phyloP scores from a whole-genome alignment of 2,329 filamentous ascomycete genomes.

The Verticillium klebahnii region DNA sequence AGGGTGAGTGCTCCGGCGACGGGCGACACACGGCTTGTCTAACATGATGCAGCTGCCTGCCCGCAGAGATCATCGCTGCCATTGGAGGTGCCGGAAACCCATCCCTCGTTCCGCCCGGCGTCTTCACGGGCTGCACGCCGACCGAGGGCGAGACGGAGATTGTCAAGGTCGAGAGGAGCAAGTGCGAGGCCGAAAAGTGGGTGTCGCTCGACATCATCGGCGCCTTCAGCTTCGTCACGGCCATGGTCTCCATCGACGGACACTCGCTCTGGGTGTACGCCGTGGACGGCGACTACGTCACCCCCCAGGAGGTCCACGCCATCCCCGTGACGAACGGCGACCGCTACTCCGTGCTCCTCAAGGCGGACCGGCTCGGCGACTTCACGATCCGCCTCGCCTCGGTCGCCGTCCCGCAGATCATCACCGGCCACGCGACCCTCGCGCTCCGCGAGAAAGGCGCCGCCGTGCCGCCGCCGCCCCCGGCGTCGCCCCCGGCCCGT shows the following conservation, averaged over 20 bases:
- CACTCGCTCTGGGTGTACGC: slow-evolving; percentile 50
- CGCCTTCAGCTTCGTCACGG: slow-evolving; percentile 40
- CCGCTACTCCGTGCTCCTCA: slow-evolving; percentile 46
- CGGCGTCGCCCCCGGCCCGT: slow-evolving; percentile 23
- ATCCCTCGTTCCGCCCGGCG: slow-evolving; percentile 32
- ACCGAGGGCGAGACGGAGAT: slow-evolving; percentile 38
- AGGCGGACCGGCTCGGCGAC: slow-evolving; percentile 39
- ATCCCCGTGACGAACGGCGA: slow-evolving; percentile 42
- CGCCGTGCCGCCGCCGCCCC: background rate
- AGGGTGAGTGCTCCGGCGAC: slow-evolving; percentile 20
- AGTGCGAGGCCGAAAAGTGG: slow-evolving; percentile 38
- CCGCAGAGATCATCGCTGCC: slow-evolving; percentile 33
- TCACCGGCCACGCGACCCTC: slow-evolving; percentile 47
- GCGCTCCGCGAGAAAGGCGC: slow-evolving; percentile 23
- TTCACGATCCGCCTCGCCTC: slow-evolving; percentile 53
- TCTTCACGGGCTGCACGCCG: slow-evolving; percentile 42
- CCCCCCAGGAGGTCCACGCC: slow-evolving; percentile 33
- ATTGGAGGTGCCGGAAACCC: slow-evolving; percentile 20
- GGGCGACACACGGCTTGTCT: background rate
- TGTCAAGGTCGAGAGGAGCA: slow-evolving; percentile 24
- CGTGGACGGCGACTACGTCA: slow-evolving; percentile 49
- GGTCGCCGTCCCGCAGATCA: slow-evolving; percentile 44
- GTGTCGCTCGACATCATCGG: slow-evolving; percentile 46
- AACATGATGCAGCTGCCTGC: slow-evolving; percentile 25
- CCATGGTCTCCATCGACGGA: slow-evolving; percentile 45